Base-by-base conservation (phyloP, 805 yeast genomes). In the Huiozyma sinensis region DNA sequence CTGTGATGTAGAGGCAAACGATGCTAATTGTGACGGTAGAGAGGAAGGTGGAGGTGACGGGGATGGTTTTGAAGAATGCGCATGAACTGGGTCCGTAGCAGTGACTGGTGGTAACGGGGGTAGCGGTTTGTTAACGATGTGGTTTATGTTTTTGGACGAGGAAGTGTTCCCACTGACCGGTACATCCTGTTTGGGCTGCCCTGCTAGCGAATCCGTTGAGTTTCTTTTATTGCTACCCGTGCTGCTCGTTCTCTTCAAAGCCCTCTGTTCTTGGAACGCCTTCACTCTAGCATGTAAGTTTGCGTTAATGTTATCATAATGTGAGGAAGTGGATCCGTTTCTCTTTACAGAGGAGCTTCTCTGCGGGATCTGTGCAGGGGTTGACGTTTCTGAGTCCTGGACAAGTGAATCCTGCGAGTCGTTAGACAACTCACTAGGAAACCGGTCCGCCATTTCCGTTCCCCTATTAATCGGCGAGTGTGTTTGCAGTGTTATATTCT, bases 191-290 rank as follows among this genome's bases (percentile, higher is more conserved):
- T 35, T 43, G 33, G 38, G 30, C 27, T 28, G 24, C 37, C 28
- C 13, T 39, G 29, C 33, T 43, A 17, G 28, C 33, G 6, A 40
- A 28, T 32, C 40, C 24, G 37, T 39, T 7, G 32, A 29, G 9
- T 49, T 48, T 12, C 52, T 46, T 36, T 47, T 48, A 40, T 50
- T 50, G 32, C 57, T 48, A 24, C 59, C 57, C 6, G 58, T 56
- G 53, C 66, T 57, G 36, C 64, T 56, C 6, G 67, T 57, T 36
- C 69, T 52, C 41, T 67, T 65, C 40, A 66, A 65, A 46, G 77
- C 79, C 52, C 96, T 74, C 56, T 82, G 79, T 50, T 85, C 87
- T 61, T 88, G 96, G 54, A 89, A 84, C 0, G 95, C 95, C 60
- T 83, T 66, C 33, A 89, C 72, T 50, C 92, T 71, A 1, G 95